Percentiles rank a stretch among this genome's conserved stretches.
These are phyloP conservation scores for Tylopilus subfusipes DNA, from an alignment of 768 basidiomycete genomes.

Conservation along the genomic window DNA sequence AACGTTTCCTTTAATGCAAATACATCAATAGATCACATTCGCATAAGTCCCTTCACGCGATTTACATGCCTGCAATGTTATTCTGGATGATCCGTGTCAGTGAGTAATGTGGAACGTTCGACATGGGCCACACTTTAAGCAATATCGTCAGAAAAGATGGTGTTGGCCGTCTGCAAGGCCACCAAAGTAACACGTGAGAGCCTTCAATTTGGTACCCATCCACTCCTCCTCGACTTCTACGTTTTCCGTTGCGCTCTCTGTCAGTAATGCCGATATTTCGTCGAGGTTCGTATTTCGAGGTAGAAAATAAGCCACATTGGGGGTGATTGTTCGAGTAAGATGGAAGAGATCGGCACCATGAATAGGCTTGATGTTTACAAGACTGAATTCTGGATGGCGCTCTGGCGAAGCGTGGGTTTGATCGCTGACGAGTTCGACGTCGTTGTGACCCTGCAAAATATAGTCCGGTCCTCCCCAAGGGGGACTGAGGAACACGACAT, in stretches of 20 bases:
- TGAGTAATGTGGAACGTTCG: no score
- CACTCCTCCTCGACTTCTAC: slow-evolving; percentile 96
- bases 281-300: slow-evolving; percentile 76
- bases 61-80: no score
- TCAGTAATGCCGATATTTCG: slow-evolving; percentile 61
- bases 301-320: slow-evolving; percentile 85
- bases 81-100: no score
- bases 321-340: slow-evolving; percentile 66
- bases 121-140: neutral
- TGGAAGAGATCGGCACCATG: slow-evolving; percentile 81
- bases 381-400: slow-evolving; percentile 56
- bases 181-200: slow-evolving; percentile 92
- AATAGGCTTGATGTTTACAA: slow-evolving; percentile 72
- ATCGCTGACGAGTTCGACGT: neutral
- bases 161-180: slow-evolving; percentile 72
- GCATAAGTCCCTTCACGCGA: no score
- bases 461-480: slow-evolving; percentile 94
- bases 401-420: slow-evolving; percentile 6
- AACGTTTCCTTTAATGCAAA: neutral
- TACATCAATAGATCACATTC: neutral
- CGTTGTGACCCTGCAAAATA: slow-evolving; percentile 31
- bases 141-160: slow-evolving; percentile 42
- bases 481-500: slow-evolving; percentile 90
- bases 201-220: slow-evolving; percentile 93
- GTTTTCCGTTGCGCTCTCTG: slow-evolving; percentile 39